Evolutionary conservation across 495 filamentous ascomycete species (phyloP).

Genomic region (Bacidia gigantensis): DNA sequence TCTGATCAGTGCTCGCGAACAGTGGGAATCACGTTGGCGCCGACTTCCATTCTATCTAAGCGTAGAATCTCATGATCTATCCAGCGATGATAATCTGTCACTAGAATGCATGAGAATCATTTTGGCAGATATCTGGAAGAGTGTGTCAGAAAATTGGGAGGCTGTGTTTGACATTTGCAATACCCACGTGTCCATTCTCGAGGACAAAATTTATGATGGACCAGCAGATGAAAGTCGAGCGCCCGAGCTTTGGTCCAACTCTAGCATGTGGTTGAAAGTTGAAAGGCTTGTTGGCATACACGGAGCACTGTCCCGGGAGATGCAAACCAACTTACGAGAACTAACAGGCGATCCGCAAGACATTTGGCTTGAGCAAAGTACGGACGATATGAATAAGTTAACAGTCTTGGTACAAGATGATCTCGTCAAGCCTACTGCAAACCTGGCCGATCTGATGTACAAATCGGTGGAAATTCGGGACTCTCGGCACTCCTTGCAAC

Average conservation of each 20-base stretch:
- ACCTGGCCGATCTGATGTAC: slow-evolving; percentile 36
- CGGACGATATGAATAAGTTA: slow-evolving; percentile 17
- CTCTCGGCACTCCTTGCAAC: slow-evolving; percentile 34
- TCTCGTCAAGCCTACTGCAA: slow-evolving; percentile 11
- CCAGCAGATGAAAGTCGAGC: slow-evolving; percentile 42
- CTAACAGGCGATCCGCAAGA: slow-evolving; percentile 21
- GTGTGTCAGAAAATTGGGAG: slow-evolving; percentile 32
- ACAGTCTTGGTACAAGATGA: slow-evolving; percentile 10
- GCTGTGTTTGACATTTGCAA: slow-evolving; percentile 26
- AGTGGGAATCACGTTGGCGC: slow-evolving; percentile 39
- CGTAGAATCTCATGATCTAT: slow-evolving; percentile 21
- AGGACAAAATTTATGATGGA: slow-evolving; percentile 44
- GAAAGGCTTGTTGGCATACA: slow-evolving; percentile 40
- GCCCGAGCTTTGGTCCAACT: slow-evolving; percentile 41
- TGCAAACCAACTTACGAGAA: slow-evolving; percentile 26
- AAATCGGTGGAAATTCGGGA: slow-evolving; percentile 42
- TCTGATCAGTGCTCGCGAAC: slow-evolving; percentile 32
- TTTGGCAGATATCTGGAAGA: slow-evolving; percentile 37
- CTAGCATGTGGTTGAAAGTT: slow-evolving; percentile 36
- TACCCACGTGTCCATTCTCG: slow-evolving; percentile 23
- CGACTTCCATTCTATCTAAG: slow-evolving; percentile 35
- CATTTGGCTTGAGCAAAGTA: slow-evolving; percentile 15
- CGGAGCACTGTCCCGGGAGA: slow-evolving; percentile 33
- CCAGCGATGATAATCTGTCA: slow-evolving; percentile 24
- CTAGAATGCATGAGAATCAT: slow-evolving; percentile 38